These are phyloP conservation scores for Cercospora nicotianae DNA, from an alignment of 2,329 filamentous ascomycete species.

Conservation along the genomic window DNA sequence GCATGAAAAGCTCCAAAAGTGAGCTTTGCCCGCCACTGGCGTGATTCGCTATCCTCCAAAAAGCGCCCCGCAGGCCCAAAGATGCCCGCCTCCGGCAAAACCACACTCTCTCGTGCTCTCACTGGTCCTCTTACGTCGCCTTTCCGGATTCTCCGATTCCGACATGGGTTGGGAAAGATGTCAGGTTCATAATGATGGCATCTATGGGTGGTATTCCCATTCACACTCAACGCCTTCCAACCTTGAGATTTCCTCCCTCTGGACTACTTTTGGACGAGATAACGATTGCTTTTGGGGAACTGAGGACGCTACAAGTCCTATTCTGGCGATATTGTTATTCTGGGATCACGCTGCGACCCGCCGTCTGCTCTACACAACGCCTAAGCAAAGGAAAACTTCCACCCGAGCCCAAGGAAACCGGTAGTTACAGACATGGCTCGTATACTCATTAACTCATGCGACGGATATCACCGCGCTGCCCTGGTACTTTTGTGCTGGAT, in stretches of 20 bases:
- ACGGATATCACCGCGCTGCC: background rate
- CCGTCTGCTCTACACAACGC: background rate
- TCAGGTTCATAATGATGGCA: background rate
- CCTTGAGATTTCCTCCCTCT: background rate
- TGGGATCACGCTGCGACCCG: background rate
- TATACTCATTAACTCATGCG: background rate
- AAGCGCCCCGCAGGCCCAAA: background rate
- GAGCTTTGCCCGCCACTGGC: background rate
- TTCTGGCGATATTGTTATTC: background rate
- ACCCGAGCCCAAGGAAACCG: background rate
- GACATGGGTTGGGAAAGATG: background rate
- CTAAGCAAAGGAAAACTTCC: background rate
- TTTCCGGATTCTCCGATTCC: background rate
- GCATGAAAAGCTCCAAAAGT: background rate
- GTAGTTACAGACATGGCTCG: background rate
- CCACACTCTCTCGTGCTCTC: background rate
- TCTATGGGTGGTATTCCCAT: background rate
- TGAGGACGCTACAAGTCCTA: background rate
- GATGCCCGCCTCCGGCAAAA: constrained; percentile 1
- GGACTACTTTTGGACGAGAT: background rate
- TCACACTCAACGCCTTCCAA: background rate
- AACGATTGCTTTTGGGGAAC: background rate
- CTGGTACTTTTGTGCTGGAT: constrained; percentile 4
- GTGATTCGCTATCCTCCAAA: background rate
- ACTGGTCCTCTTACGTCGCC: background rate